phyloP scores from a whole-genome alignment of 352 stramenopile genomes.

The Pythium folliculosum region DNA sequence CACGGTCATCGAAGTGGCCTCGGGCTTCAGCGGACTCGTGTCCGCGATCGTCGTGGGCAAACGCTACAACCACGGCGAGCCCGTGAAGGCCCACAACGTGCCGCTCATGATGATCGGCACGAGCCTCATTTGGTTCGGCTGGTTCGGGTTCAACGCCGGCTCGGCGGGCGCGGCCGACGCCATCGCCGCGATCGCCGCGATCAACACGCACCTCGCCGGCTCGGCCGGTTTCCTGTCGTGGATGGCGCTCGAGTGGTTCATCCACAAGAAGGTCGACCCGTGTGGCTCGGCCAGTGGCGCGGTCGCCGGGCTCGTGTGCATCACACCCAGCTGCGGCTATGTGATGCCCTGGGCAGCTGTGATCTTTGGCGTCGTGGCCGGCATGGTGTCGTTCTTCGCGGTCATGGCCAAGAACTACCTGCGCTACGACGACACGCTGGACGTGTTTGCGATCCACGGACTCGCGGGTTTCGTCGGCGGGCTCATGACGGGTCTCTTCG shows the following conservation, averaged over 20 bases:
- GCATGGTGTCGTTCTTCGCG: conserved; percentile 46
- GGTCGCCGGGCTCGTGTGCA: conserved; percentile 61
- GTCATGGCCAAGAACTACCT: conserved; percentile 67
- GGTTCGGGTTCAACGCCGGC: conserved; percentile 84
- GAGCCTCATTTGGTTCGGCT: conserved; percentile 82
- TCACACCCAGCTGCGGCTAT: conserved; percentile 73
- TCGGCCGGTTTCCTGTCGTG: conserved; percentile 69
- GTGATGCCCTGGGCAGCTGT: conserved; percentile 69
- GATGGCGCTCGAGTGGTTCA: conserved; percentile 55
- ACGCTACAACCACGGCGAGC: conserved; percentile 68
- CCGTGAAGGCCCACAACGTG: conserved; percentile 82
- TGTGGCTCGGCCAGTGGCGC: conserved; percentile 63
- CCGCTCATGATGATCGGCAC: conserved; percentile 83
- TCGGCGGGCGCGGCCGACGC: conserved; percentile 57
- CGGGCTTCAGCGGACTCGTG: conserved; percentile 75
- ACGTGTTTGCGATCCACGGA: conserved; percentile 77
- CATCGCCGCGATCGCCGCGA: conserved; percentile 62
- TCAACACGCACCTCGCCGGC: conserved; percentile 78
- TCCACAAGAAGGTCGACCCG: conserved; percentile 62
- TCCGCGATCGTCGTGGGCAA: conserved; percentile 70
- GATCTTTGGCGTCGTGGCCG: conserved; percentile 68
- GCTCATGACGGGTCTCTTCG: conserved; percentile 72
- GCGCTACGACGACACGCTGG: conserved; percentile 79
- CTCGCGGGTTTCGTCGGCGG: conserved; percentile 61
- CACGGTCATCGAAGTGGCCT: conserved; percentile 86